A percentile compares a stretch with the other conserved stretches of the same genome.
Evolutionary conservation across 164 flowering plant species (phyloP).

Genomic region (Santalum album): DNA sequence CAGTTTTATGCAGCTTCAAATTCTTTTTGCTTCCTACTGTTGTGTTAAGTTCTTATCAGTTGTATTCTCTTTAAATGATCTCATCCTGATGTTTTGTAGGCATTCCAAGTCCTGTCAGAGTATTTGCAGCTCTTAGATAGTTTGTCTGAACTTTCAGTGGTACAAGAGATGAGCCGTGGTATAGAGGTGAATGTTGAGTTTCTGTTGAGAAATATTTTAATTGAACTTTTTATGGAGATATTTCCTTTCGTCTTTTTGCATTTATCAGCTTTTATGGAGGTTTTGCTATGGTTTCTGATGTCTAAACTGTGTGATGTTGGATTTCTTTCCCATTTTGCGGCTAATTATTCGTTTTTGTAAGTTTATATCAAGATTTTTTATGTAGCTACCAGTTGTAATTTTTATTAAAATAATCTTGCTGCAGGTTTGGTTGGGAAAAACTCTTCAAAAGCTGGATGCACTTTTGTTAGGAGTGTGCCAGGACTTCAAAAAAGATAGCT

Average conservation of each 20-base stretch:
- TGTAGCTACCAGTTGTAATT: neutral
- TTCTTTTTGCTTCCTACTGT: neutral
- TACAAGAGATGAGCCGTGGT: slow-evolving; percentile 91
- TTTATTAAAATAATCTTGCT: slow-evolving; percentile 3
- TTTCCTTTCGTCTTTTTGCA: too few species aligned
- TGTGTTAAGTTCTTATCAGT: too few species aligned
- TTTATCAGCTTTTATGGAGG: too few species aligned
- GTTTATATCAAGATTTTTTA: neutral
- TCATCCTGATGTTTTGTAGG: slow-evolving; percentile 34
- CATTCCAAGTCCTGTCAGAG: slow-evolving; percentile 93
- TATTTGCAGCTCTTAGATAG: slow-evolving; percentile 90
- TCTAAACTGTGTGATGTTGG: neutral
- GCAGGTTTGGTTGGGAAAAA: slow-evolving; percentile 89
- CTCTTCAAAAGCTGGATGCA: slow-evolving; percentile 91
- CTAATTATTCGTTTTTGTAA: too few species aligned
- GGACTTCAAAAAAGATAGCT: slow-evolving; percentile 72
- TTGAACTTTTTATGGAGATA: neutral
- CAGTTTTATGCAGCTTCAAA: slow-evolving; percentile 5
- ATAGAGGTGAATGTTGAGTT: slow-evolving; percentile 55
- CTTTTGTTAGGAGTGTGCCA: slow-evolving; percentile 86
- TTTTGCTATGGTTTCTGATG: too few species aligned
- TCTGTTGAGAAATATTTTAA: neutral
- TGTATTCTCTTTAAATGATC: slow-evolving; percentile 1
- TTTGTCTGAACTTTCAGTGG: slow-evolving; percentile 68
- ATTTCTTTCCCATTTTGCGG: neutral